Evolutionary conservation across 2,329 filamentous ascomycete genomes (phyloP).

Genomic region (Whalleya microplaca): DNA sequence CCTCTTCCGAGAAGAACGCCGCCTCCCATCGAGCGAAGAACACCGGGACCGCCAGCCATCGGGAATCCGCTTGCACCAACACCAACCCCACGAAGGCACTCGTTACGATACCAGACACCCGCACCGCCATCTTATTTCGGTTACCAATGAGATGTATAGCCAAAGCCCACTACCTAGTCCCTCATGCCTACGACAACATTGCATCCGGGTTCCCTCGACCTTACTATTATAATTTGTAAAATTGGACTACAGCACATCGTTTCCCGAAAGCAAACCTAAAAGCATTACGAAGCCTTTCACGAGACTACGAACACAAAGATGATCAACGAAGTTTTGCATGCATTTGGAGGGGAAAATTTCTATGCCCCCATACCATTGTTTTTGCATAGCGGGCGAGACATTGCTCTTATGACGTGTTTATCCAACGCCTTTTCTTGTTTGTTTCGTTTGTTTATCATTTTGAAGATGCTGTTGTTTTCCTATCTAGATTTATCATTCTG

Average conservation of each 20-base stretch:
- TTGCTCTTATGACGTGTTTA: conserved; percentile 12
- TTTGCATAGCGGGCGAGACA: conserved; percentile 31
- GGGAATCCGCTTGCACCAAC: conserved; percentile 34
- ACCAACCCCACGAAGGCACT: conserved; percentile 26
- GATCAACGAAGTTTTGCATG: conserved; percentile 26
- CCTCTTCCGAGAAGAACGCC: conserved; percentile 40
- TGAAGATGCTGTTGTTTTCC: conserved; percentile 12
- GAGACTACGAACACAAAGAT: conserved; percentile 27
- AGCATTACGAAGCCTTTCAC: conserved; percentile 21
- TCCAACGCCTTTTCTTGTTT: conserved; percentile 6
- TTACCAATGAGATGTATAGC: conserved; percentile 15
- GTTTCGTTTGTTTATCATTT: conserved; percentile 2
- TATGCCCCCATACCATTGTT: conserved; percentile 27
- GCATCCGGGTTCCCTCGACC: conserved; percentile 2
- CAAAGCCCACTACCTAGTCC: conserved; percentile 7
- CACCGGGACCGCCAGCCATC: conserved; percentile 39
- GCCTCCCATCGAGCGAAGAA: conserved; percentile 43
- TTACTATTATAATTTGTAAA: conserved; percentile 19
- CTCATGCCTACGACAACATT: conserved; percentile 8
- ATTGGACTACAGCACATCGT: conserved; percentile 26
- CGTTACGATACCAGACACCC: conserved; percentile 30
- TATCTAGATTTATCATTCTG: not conserved
- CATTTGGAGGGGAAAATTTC: conserved; percentile 18
- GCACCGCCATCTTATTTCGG: conserved; percentile 31
- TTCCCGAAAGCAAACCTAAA: conserved; percentile 13